Evolutionary conservation across 2,329 filamentous ascomycete genomes (phyloP).

Genomic region (Penicillium sp.): DNA sequence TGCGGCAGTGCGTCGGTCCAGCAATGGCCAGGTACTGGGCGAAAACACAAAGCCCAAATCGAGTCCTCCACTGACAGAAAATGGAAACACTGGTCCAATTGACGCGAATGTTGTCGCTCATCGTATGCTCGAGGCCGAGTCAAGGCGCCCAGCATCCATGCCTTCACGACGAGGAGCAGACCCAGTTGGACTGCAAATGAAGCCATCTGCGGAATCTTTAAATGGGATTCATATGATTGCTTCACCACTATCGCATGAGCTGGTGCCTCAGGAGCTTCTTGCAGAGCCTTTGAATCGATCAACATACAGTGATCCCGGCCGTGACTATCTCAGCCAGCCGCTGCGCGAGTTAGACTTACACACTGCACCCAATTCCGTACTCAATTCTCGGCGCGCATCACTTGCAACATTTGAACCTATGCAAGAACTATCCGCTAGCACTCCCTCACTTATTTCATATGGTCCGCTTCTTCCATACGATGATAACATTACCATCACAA

Average conservation of each 20-base stretch:
- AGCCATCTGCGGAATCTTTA: slow-evolving; percentile 33
- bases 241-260: slow-evolving; percentile 30
- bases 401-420: slow-evolving; percentile 15
- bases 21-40: slow-evolving; percentile 29
- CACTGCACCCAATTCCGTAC: slow-evolving; percentile 27
- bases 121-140: slow-evolving; percentile 18
- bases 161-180: slow-evolving; percentile 16
- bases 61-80: slow-evolving; percentile 7
- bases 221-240: slow-evolving; percentile 26
- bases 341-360: slow-evolving; percentile 21
- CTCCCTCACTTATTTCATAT: slow-evolving; percentile 26
- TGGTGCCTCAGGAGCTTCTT: slow-evolving; percentile 23
- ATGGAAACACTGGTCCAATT: slow-evolving; percentile 31
- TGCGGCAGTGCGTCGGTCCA: slow-evolving; percentile 39
- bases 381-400: slow-evolving; percentile 25
- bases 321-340: slow-evolving; percentile 19
- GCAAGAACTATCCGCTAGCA: slow-evolving; percentile 28
- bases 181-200: slow-evolving; percentile 22
- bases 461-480: slow-evolving; percentile 33
- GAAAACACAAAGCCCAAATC: slow-evolving; percentile 7
- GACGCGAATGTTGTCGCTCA: slow-evolving; percentile 37
- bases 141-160: slow-evolving; percentile 25
- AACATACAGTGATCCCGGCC: slow-evolving; percentile 34
- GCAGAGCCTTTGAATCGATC: slow-evolving; percentile 29
- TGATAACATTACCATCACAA: slow-evolving; percentile 33